Evolutionary conservation across 208 protist genomes (phyloP).

Genomic region (Trypanosomatidae sp.): DNA sequence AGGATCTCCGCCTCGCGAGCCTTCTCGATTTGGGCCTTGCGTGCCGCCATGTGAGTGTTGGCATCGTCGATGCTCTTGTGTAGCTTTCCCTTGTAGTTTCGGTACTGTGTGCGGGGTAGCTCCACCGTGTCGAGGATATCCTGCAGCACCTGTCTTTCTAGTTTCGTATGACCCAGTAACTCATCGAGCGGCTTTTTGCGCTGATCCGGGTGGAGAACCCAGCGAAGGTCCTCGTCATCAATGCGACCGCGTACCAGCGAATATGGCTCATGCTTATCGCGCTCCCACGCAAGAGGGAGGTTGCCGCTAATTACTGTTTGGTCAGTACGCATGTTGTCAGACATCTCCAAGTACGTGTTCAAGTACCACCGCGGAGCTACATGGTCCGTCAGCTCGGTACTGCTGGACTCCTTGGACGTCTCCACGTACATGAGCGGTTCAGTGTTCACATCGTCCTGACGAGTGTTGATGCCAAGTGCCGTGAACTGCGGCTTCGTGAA

Average conservation of each 20-base stretch:
- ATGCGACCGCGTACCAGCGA: slow-evolving; percentile 79
- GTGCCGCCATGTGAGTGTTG: slow-evolving; percentile 71
- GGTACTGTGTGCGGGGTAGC: slow-evolving; percentile 76
- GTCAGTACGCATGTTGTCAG: slow-evolving; percentile 72
- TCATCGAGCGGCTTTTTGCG: slow-evolving; percentile 63
- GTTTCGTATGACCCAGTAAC: slow-evolving; percentile 63
- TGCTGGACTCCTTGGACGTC: slow-evolving; percentile 76
- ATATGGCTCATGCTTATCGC: slow-evolving; percentile 86
- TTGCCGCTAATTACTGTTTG: slow-evolving; percentile 75
- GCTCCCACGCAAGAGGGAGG: slow-evolving; percentile 76
- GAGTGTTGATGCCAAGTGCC: slow-evolving; percentile 75
- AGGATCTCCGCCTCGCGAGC: slow-evolving; percentile 76
- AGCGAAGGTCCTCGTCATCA: slow-evolving; percentile 82
- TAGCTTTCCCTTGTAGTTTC: slow-evolving; percentile 88
- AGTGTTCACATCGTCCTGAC: slow-evolving; percentile 83
- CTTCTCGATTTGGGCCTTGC: slow-evolving; percentile 77
- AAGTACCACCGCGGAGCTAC: slow-evolving; percentile 78
- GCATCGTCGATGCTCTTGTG: slow-evolving; percentile 82
- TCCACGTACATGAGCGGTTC: slow-evolving; percentile 88
- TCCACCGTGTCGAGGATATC: slow-evolving; percentile 86
- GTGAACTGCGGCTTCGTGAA: slow-evolving; percentile 83
- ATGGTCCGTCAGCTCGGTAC: slow-evolving; percentile 83
- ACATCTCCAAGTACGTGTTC: slow-evolving; percentile 88
- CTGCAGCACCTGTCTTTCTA: slow-evolving; percentile 68
- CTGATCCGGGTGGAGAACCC: slow-evolving; percentile 65